Conservation (phyloP, 495 filamentous ascomycete genomes). For the Hypomontagnella monticulosa region DNA sequence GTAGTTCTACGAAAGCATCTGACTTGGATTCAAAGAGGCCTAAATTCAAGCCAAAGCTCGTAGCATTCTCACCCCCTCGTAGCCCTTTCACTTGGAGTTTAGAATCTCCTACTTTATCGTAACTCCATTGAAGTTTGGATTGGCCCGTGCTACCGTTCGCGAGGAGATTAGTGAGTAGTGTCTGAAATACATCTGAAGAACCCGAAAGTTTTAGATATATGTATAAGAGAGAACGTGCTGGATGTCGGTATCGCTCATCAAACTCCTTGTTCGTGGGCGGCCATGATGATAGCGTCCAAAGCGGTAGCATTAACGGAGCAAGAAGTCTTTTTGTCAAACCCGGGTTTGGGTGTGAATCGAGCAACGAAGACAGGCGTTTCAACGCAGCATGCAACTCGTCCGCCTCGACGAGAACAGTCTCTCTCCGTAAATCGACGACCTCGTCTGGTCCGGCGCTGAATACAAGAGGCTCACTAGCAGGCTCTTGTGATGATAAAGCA, state of each 20-base stretch:
- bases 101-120: constrained; percentile 37
- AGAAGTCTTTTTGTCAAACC: constrained; percentile 76
- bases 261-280: constrained; percentile 38
- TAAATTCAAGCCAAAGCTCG: constrained; percentile 30
- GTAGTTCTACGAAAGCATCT: constrained; percentile 63
- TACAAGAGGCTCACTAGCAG: constrained; percentile 19
- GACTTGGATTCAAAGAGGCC: constrained; percentile 46
- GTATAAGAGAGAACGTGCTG: constrained; percentile 54
- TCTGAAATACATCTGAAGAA: constrained; percentile 51
- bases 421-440: constrained; percentile 53
- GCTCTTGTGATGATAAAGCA: constrained; percentile 42
- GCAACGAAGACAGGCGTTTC: constrained; percentile 64
- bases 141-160: constrained; percentile 48
- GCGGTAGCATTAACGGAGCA: constrained; percentile 67
- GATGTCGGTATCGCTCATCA: constrained; percentile 48
- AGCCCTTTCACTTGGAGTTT: constrained; percentile 41
- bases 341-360: constrained; percentile 76
- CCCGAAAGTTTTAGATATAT: constrained; percentile 58
- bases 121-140: constrained; percentile 51
- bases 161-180: constrained; percentile 54
- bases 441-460: constrained; percentile 41
- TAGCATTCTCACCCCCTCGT: constrained; percentile 11
- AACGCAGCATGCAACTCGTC: constrained; percentile 60
- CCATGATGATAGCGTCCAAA: constrained; percentile 75
- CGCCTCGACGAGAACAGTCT: constrained; percentile 53